Evolutionary conservation across 169 alveolate genomes (phyloP), one percentile per base, ranked within the genome.

Genomic region (Besnoitia besnoiti): DNA sequence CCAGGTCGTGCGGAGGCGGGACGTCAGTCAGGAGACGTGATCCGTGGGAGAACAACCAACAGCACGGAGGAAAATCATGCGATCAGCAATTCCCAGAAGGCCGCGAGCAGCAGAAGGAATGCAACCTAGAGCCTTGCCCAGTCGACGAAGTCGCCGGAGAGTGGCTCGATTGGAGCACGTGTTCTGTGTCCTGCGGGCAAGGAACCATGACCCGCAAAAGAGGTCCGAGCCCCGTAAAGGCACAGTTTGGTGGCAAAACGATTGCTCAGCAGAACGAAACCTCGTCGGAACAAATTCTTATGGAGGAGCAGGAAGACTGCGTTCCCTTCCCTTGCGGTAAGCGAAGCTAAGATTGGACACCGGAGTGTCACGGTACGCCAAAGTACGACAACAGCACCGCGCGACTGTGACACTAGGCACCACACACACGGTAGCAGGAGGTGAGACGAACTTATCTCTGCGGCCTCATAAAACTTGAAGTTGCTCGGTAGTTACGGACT

Each of bases 1-100:
- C 96, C 59, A 90, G 91, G 46, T 49, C 89, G 24, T 95, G 97
- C 77, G 95, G 95, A 33, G 93, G 92, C 14, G 97, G 97, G 24
- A 47, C 85, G 35, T 89, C 85, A 30, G 59, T 47, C 30, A 90
- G 97, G 19, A 84, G 82, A 73, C 76, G 97, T 75, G 79, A 85
- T 19, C 95, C 92, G 33, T 92, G 95, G 95, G 44, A 44, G 0
- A 46, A 90, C 44, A 42, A 90, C 67, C 90, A 87, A 0, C 62
- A 77, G 46, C 73, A 75, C 59, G 95, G 93, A 24, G 95, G 95
- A 39, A 85, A 49, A 12, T 35, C 93, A 27, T 92, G 95, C 91
- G 8, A 5, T 47, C 89, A 92, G 90, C 93, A 87, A 89, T 39
- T 47, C 87, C 91, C 92, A 0, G 95, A 79, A 44, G 92, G 92